Evolutionary conservation across 1,284 basidiomycete genomes (phyloP).

Genomic region (Melampsora americana): DNA sequence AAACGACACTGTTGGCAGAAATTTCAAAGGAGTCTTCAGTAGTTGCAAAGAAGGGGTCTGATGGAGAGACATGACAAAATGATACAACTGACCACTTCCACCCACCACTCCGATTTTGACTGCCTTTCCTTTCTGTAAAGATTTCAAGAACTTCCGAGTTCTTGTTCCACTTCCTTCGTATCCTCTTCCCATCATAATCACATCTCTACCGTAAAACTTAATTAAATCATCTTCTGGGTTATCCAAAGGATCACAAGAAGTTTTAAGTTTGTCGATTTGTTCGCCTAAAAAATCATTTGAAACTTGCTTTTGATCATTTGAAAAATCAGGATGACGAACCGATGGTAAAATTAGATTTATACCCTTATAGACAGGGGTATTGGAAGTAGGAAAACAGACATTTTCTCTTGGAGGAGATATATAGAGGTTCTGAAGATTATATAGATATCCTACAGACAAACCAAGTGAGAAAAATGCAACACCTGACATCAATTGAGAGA

Average conservation of each 20-base stretch:
- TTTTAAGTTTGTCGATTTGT: not conserved
- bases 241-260: not conserved
- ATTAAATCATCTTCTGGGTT: not conserved
- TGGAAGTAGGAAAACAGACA: not conserved
- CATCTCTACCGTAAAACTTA: not conserved
- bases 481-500: not conserved
- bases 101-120: not conserved
- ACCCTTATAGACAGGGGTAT: not conserved
- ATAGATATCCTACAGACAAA: not conserved
- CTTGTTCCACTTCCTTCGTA: slow-evolving; percentile 4
- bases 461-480: not conserved
- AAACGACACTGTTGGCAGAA: not conserved
- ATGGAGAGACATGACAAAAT: not conserved
- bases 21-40: not conserved
- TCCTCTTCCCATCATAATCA: slow-evolving; percentile 2
- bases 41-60: not conserved
- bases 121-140: not conserved
- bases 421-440: not conserved
- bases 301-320: slow-evolving; percentile 1
- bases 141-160: slow-evolving; percentile 1
- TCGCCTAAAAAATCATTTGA: not conserved
- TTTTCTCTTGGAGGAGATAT: not conserved
- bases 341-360: not conserved
- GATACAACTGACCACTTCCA: not conserved
- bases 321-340: not conserved